Base-by-base conservation (phyloP, 2,329 filamentous ascomycete genomes). In the Penicillium sclerotigenum region DNA sequence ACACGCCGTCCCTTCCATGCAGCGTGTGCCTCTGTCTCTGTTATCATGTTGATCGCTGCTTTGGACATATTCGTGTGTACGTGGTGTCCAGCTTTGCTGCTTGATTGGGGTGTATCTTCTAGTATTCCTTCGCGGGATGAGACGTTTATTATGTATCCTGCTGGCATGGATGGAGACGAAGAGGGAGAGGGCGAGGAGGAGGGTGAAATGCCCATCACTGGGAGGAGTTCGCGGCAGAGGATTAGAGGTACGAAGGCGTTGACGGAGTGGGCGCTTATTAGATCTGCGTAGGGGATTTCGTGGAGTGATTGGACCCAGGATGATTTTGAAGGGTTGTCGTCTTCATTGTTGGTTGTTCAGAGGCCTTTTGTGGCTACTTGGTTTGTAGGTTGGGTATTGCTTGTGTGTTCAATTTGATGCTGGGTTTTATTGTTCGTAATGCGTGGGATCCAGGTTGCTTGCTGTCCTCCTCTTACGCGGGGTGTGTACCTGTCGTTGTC, bases 61-160 rank as follows among this genome's bases (percentile, higher is more conserved):
- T 77, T 76, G 20, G 71, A 71, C 70, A 75, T 75, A 57, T 75
- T 74, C 10, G 72, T 76, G 57, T 75, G 72, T 9, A 74, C 72
- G 43, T 76, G 72, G 36, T 64, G 60, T 7, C 73, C 71, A 1
- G 51, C 58, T 56, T 74, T 75, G 49, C 62, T 59, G 1, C 46
- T 38, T 2, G 60, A 63, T 2, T 29, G 22, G 8, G 47, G n/a
- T 13, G 33, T 36, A 24, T 50, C 33, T 55, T 75, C 72, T 29
- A 73, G 68, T 18, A 74, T 62, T 1, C 72, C 72, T 59, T 75
- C 73, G 24, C 73, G 68, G 5, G 72, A 72, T 1, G 73, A 75
- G 20, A 75, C 61, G 11, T 63, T 63, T 5, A 61, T 26, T 56
- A 74, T 71, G 56, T 74, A 71, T 18, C 13, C 59, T 6, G 16